Conservation (phyloP, 2,329 filamentous ascomycete species). For the Corniculantispora saksenae region DNA sequence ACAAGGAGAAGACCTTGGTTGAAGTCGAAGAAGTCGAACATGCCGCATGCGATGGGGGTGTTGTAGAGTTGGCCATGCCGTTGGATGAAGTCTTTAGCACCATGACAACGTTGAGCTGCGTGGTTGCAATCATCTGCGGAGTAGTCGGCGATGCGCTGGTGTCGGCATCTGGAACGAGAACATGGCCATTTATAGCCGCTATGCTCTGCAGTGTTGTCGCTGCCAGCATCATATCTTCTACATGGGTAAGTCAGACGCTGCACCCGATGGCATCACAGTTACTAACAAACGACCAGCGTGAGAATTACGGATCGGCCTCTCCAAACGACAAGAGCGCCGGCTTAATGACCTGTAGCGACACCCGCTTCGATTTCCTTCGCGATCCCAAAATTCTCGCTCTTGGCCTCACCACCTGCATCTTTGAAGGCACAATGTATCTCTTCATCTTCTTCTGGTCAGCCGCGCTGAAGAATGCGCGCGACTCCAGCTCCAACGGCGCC, state of each 20-base stretch:
- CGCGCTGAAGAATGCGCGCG: constrained; percentile 47
- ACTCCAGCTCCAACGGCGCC: constrained; percentile 17
- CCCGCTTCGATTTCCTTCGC: constrained; percentile 6
- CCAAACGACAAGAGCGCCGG: neutral
- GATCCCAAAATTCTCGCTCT: constrained; percentile 47
- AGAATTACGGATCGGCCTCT: constrained; percentile 29
- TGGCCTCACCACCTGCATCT: constrained; percentile 54
- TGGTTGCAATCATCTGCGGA: constrained; percentile 56
- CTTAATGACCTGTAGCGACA: neutral
- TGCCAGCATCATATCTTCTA: constrained; percentile 43
- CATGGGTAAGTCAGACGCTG: neutral
- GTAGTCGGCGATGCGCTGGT: constrained; percentile 55
- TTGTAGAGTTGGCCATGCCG: constrained; percentile 26
- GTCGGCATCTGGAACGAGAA: constrained; percentile 45
- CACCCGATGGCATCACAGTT: neutral
- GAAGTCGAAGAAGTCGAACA: neutral
- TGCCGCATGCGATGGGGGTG: neutral
- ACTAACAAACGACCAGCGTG: constrained; percentile 19
- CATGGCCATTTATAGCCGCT: constrained; percentile 54
- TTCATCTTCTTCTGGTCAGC: constrained; percentile 66
- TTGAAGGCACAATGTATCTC: constrained; percentile 63
- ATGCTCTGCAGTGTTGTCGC: constrained; percentile 43
- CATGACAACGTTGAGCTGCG: constrained; percentile 54
- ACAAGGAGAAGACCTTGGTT: neutral
- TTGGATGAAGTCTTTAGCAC: constrained; percentile 54